Evolutionary conservation across 23 red algal species (phyloP), one percentile per base, ranked within the genome.

Genomic region (Cyanidiococcus yangmingshanensis): DNA sequence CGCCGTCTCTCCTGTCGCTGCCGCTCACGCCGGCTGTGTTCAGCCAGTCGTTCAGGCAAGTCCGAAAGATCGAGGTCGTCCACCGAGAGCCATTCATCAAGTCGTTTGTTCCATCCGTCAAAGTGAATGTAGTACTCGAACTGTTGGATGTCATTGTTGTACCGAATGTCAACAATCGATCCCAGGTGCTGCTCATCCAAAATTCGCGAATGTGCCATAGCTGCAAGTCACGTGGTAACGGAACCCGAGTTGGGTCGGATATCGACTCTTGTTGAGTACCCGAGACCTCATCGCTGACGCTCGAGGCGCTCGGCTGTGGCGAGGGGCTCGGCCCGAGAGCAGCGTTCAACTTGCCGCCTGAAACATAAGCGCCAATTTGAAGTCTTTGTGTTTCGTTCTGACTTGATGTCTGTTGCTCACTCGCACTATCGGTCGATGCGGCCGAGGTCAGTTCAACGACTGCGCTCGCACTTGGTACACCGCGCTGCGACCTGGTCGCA

Each of bases 81-180:
- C 74, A 89, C 68, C 35, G 67, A 63, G 2, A 98, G 84, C 94
- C 94, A 98, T 74, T 98, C 94, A 76, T 98, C 94, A 36, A 98
- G 82, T 30, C 94, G 80, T 38, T 88, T 77, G 78, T 98, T 98
- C 50, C 87, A 98, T 1, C 84, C 83, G 24, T 76, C 82, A 67
- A 89, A 98, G 51, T 98, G 94, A 24, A 98, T 82, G 79, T 98
- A 98, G 39, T 91, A 98, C 67, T 89, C 85, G 58, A 83, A 89
- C 1, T 80, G 40, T 0, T 34, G 24, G n/a, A 2, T 2, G 37
- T 12, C 7, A 30, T 37, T 41, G 40, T 36, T 58, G 35, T 57
- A 3, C 21, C 50, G 59, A 12, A 71, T 29, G 21, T 71, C n/a
- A 7, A 71, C n/a, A 7, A 71, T 35, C 16, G 63, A 32, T 12